Evolutionary conservation across 2,329 filamentous ascomycete species (phyloP).

Genomic region (Phialophora expanda): DNA sequence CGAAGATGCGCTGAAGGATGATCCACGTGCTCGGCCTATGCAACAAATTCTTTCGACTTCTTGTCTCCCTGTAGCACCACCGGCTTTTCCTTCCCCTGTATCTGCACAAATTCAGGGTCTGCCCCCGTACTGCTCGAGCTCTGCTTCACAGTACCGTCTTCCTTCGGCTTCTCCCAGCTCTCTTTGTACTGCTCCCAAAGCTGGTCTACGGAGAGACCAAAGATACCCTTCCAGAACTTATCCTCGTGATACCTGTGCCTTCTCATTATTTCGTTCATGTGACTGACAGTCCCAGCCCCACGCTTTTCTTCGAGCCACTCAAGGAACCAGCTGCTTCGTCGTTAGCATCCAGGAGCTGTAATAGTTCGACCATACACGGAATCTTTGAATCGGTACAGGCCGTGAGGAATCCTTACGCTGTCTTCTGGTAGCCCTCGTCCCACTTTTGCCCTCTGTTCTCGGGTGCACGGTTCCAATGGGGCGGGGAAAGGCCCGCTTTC

Average conservation of each 20-base stretch:
- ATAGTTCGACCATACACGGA: background rate
- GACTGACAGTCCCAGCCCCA: constrained; percentile 63
- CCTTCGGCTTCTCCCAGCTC: constrained; percentile 49
- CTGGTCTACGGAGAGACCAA: constrained; percentile 68
- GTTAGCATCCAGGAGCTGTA: background rate
- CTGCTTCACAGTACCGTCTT: constrained; percentile 19
- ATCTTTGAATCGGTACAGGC: background rate
- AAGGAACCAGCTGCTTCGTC: constrained; percentile 68
- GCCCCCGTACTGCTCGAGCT: constrained; percentile 14
- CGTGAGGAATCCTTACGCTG: constrained; percentile 55
- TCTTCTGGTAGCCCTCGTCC: constrained; percentile 89
- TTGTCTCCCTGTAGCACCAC: constrained; percentile 14
- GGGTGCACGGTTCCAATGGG: constrained; percentile 74
- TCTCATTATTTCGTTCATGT: constrained; percentile 70
- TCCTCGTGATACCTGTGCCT: constrained; percentile 68
- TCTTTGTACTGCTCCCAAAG: constrained; percentile 76
- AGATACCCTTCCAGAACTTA: constrained; percentile 69
- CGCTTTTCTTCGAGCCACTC: constrained; percentile 78
- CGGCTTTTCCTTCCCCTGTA: constrained; percentile 12
- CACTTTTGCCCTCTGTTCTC: constrained; percentile 64
- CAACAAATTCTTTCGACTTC: constrained; percentile 17
- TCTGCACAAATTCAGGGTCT: background rate
- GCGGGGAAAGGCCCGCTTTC: constrained; percentile 72
- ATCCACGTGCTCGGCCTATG: background rate
- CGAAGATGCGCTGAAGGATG: background rate